A percentile compares a stretch with the other conserved stretches of the same genome.
Evolutionary conservation across 768 basidiomycete genomes (phyloP).

Genomic region (Flagelloscypha sp.): DNA sequence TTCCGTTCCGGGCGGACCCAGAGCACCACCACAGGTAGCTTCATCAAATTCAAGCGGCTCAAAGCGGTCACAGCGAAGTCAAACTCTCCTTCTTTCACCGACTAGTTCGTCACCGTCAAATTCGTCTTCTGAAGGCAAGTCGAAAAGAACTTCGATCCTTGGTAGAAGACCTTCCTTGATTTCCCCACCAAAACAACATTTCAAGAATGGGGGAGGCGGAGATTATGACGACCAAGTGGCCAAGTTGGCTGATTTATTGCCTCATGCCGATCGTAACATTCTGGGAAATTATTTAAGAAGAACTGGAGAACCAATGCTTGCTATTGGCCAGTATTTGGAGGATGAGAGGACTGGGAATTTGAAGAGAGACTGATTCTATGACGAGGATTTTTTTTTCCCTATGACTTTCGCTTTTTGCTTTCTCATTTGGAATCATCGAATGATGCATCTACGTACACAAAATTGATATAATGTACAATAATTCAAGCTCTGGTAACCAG

Average conservation of each 20-base stretch:
- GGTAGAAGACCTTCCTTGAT: constrained; percentile 32
- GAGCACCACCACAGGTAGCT: constrained; percentile 60
- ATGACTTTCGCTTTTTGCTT: too few relatives aligned
- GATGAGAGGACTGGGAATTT: constrained; percentile 73
- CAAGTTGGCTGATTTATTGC: constrained; percentile 60
- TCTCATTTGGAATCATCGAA: too few relatives aligned
- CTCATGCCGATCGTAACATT: constrained; percentile 59
- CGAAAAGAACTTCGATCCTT: constrained; percentile 21
- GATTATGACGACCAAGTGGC: constrained; percentile 64
- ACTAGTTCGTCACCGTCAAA: constrained; percentile 22
- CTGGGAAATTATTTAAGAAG: constrained; percentile 67
- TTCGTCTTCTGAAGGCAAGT: constrained; percentile 14
- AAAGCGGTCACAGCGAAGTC: constrained; percentile 53
- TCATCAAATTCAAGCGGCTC: too few relatives aligned
- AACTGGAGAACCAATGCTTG: constrained; percentile 72
- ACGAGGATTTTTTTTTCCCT: too few relatives aligned
- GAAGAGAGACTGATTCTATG: constrained; percentile 23
- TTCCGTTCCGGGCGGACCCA: constrained; percentile 65
- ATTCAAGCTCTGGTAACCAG: too few relatives aligned
- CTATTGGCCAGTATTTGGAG: constrained; percentile 81
- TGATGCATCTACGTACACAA: too few relatives aligned
- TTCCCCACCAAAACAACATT: constrained; percentile 7
- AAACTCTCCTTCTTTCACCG: constrained; percentile 51
- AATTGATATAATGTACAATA: too few relatives aligned
- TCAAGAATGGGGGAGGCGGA: constrained; percentile 29